These are phyloP conservation scores for Auriscalpium orientale DNA, from an alignment of 768 basidiomycete species.

Conservation along the genomic window DNA sequence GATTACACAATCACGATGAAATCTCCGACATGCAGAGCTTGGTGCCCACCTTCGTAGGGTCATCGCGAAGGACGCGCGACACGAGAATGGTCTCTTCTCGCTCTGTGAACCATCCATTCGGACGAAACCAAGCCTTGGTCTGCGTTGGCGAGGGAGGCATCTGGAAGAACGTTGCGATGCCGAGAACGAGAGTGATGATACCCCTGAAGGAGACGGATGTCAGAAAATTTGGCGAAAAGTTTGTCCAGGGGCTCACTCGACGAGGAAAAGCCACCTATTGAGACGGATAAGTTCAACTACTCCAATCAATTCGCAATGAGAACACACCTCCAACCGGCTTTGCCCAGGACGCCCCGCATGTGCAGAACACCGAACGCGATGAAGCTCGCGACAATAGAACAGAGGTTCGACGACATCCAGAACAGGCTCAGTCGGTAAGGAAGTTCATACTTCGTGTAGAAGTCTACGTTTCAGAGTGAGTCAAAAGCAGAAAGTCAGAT, in stretches of 20 bases:
- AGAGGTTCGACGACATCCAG: conserved; percentile 14
- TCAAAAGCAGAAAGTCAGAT: background rate
- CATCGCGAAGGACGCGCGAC: conserved; percentile 53
- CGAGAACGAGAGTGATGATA: conserved; percentile 37
- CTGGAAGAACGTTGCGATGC: conserved; percentile 40
- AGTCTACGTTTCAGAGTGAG: conserved; percentile 24
- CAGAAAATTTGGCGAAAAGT: conserved; percentile 32
- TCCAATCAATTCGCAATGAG: background rate
- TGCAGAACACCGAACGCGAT: conserved; percentile 55
- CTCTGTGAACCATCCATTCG: conserved; percentile 56
- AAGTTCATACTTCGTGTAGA: conserved; percentile 45
- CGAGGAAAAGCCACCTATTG: conserved; percentile 47
- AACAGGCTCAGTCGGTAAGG: conserved; percentile 12
- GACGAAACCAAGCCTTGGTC: conserved; percentile 45
- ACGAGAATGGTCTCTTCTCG: conserved; percentile 47
- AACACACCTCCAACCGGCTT: conserved; percentile 43
- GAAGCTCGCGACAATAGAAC: conserved; percentile 31
- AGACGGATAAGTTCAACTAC: background rate
- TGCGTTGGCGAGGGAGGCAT: conserved; percentile 56
- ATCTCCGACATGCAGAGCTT: background rate
- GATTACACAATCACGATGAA: background rate
- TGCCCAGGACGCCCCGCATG: conserved; percentile 46
- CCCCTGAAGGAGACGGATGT: conserved; percentile 28
- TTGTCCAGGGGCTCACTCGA: conserved; percentile 44
- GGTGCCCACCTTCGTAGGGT: conserved; percentile 43